A percentile compares a stretch with the other conserved stretches of the same genome.
phyloP scores from a whole-genome alignment of 805 yeast genomes.

The baker's yeast (Saccharomyces cerevisiae) region DNA sequence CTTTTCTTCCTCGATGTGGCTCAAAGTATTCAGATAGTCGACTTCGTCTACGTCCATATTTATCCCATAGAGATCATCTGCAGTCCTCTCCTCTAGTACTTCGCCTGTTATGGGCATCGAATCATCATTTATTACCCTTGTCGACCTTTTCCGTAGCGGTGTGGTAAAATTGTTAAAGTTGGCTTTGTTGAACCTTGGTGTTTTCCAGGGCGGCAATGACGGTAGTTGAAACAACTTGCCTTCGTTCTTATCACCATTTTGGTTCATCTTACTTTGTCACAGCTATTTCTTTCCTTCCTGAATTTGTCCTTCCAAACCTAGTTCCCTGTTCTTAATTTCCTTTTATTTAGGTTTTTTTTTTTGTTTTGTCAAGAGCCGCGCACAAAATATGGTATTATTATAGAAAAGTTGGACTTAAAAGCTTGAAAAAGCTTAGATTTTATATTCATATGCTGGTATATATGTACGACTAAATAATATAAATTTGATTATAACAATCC shows the following conservation, averaged over 20 bases:
- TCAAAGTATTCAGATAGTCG: not conserved
- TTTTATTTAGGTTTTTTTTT: not conserved
- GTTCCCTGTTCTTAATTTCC: not conserved
- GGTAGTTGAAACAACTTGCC: conserved; percentile 17
- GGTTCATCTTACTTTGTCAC: not conserved
- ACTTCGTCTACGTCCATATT: not conserved
- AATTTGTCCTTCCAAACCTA: not conserved
- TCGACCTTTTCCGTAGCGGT: conserved; percentile 14
- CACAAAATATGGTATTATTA: not conserved
- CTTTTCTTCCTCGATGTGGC: conserved; percentile 1
- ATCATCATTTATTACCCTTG: conserved; percentile 1
- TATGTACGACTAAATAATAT: not conserved
- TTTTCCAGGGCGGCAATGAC: conserved; percentile 25
- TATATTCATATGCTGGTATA: not conserved
- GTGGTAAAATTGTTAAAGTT: conserved; percentile 12
- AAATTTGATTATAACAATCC: conserved; percentile 39
- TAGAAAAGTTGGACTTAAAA: not conserved
- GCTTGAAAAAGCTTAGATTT: not conserved
- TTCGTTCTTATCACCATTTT: not conserved
- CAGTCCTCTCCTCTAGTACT: not conserved
- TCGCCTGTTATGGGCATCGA: not conserved
- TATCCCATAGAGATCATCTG: conserved; percentile 1
- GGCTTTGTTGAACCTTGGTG: conserved; percentile 12
- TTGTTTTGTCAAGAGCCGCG: not conserved
- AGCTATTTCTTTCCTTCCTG: not conserved